A percentile compares a stretch with the other conserved stretches of the same genome.
Evolutionary conservation across 2,329 filamentous ascomycete genomes (phyloP).

Genomic region (Stachybotrys elegans): DNA sequence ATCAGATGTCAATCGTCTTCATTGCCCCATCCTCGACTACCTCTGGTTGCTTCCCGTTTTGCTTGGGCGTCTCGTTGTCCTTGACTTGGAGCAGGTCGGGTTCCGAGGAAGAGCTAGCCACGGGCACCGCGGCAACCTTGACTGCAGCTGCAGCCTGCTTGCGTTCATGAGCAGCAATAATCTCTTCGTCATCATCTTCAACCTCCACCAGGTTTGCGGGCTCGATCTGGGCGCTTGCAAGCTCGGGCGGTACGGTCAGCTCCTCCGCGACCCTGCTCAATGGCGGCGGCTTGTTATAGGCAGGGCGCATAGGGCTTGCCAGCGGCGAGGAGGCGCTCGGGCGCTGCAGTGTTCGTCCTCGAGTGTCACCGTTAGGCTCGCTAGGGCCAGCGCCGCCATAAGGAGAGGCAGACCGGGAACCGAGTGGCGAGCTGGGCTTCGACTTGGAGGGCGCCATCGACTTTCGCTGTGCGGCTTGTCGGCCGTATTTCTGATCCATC

Average conservation of each 20-base stretch:
- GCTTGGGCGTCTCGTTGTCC: slow-evolving; percentile 33
- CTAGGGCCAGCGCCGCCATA: slow-evolving; percentile 66
- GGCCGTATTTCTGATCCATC: slow-evolving; percentile 89
- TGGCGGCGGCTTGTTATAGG: slow-evolving; percentile 64
- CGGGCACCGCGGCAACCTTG: slow-evolving; percentile 21
- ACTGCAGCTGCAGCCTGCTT: slow-evolving; percentile 18
- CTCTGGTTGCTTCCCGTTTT: slow-evolving; percentile 39
- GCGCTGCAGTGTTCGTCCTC: slow-evolving; percentile 68
- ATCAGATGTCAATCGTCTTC: slow-evolving; percentile 58
- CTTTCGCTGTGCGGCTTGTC: slow-evolving; percentile 51
- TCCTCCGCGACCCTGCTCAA: slow-evolving; percentile 74
- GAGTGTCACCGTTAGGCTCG: slow-evolving; percentile 52
- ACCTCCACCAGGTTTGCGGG: slow-evolving; percentile 51
- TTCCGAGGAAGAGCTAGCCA: slow-evolving; percentile 22
- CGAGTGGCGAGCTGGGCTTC: slow-evolving; percentile 40
- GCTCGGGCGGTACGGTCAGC: slow-evolving; percentile 35
- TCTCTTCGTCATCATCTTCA: slow-evolving; percentile 45
- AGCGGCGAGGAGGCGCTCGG: slow-evolving; percentile 60
- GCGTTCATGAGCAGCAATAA: too few species aligned
- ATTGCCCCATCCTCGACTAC: slow-evolving; percentile 42
- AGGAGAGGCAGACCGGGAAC: slow-evolving; percentile 48
- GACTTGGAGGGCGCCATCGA: slow-evolving; percentile 37
- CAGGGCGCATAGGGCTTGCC: slow-evolving; percentile 59
- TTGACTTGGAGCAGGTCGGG: slow-evolving; percentile 32
- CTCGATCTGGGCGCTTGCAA: slow-evolving; percentile 31